phyloP scores from a whole-genome alignment of 2,329 filamentous ascomycete genomes.

The Tolypocladium inflatum region DNA sequence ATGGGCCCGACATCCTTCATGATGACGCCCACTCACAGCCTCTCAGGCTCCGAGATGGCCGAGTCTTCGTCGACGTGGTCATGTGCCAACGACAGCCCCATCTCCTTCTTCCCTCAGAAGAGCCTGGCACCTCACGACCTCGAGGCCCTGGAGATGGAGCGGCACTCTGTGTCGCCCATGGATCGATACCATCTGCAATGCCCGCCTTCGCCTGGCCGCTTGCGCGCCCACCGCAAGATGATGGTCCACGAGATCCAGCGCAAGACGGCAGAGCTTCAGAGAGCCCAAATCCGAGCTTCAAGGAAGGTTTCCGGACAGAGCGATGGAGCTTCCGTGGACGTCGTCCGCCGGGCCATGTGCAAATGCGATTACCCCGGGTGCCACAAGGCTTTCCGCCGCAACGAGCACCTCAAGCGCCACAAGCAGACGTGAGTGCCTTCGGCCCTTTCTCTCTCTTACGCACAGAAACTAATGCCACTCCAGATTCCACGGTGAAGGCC shows the following conservation, averaged over 20 bases:
- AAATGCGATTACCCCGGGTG: constrained; percentile 38
- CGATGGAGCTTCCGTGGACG: constrained; percentile 20
- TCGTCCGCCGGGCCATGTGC: constrained; percentile 29
- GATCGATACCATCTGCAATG: constrained; percentile 20
- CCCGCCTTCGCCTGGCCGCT: constrained; percentile 21
- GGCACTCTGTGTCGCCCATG: constrained; percentile 24
- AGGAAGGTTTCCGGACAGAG: constrained; percentile 19
- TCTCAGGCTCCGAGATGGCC: constrained; percentile 27
- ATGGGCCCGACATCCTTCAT: constrained; percentile 24
- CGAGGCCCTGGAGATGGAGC: constrained; percentile 24
- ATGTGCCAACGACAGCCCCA: constrained; percentile 29
- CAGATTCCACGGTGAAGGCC: constrained; percentile 28
- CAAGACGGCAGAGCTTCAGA: constrained; percentile 34
- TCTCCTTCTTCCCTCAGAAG: constrained; percentile 27
- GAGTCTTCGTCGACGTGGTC: constrained; percentile 28
- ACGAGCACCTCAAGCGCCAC: constrained; percentile 48
- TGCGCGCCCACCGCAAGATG: constrained; percentile 27
- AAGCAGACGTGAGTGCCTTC: constrained; percentile 35
- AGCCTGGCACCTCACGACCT: constrained; percentile 19
- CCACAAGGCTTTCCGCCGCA: constrained; percentile 38
- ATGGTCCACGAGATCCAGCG: constrained; percentile 32
- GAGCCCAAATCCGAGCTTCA: constrained; percentile 24
- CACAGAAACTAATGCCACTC: neutral
- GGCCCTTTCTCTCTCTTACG: neutral
- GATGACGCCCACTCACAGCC: constrained; percentile 29